Evolutionary conservation across 257 asterid species (phyloP).

Genomic region (Jaltomata sinuosa): DNA sequence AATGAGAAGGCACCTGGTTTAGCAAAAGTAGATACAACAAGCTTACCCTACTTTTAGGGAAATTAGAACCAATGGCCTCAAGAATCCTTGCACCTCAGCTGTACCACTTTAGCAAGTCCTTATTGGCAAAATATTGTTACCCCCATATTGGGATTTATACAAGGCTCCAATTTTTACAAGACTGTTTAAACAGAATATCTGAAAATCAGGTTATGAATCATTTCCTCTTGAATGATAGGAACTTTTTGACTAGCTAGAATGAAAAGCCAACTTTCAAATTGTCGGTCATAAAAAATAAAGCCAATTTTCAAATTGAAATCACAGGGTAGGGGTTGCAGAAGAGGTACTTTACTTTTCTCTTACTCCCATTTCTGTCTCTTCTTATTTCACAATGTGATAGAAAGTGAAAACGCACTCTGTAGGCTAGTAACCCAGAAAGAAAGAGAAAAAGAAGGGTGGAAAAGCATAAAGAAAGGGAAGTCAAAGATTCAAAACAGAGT

Average conservation of each 20-base stretch:
- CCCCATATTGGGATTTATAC: neutral
- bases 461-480: neutral
- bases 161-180: neutral
- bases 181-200: neutral
- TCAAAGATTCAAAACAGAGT: neutral
- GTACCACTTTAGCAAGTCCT: neutral
- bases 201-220: neutral
- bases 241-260: neutral
- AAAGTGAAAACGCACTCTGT: neutral
- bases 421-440: neutral
- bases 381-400: neutral
- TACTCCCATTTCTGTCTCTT: neutral
- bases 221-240: neutral
- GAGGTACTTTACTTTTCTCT: neutral
- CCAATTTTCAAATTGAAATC: neutral
- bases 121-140: neutral
- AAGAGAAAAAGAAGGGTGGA: neutral
- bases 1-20: neutral
- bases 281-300: too few species aligned
- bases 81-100: neutral
- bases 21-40: neutral
- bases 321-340: neutral
- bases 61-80: neutral
- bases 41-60: neutral
- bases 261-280: neutral